A percentile compares a stretch with the other conserved stretches of the same genome.
phyloP scores from a whole-genome alignment of 805 yeast species.

The Saccharomycopsis olivae region DNA sequence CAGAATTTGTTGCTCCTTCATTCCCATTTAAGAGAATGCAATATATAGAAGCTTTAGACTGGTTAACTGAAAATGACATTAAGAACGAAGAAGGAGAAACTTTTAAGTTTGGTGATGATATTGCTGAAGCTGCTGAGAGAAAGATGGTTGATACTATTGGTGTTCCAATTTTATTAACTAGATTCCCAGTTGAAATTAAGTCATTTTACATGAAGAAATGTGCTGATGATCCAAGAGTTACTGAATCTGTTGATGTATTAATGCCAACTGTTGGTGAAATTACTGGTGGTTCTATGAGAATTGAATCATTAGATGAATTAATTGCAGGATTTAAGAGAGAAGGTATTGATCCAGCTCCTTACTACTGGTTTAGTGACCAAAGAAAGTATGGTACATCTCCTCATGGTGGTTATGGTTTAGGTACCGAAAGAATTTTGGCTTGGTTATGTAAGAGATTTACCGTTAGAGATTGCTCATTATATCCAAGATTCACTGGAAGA shows the following conservation, averaged over 20 bases:
- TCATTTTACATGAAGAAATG: conserved; percentile 97
- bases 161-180: conserved; percentile 81
- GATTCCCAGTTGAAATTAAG: conserved; percentile 95
- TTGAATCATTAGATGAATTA: conserved; percentile 68
- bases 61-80: conserved; percentile 94
- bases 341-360: conserved; percentile 67
- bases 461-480: conserved; percentile 94
- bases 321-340: conserved; percentile 90
- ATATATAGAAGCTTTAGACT: conserved; percentile 81
- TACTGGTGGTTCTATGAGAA: conserved; percentile 99
- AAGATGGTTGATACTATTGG: conserved; percentile 94
- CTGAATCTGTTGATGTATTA: conserved; percentile 95
- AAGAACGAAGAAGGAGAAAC: conserved; percentile 89
- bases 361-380: conserved; percentile 95
- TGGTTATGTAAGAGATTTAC: conserved; percentile 98
- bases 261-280: conserved; percentile 99
- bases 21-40: conserved; percentile 87
- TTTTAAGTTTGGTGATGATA: conserved; percentile 96
- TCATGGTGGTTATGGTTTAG: conserved; percentile 98
- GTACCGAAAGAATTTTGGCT: conserved; percentile 95
- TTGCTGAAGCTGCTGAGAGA: conserved; percentile 99
- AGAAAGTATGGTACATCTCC: conserved; percentile 97
- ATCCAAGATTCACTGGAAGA: conserved; percentile 97
- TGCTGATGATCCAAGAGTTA: conserved; percentile 81
- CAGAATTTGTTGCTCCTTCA: conserved; percentile 72